Conservation (phyloP, 176 grass and related monocot genomes). For the Melocanna baccifera region DNA sequence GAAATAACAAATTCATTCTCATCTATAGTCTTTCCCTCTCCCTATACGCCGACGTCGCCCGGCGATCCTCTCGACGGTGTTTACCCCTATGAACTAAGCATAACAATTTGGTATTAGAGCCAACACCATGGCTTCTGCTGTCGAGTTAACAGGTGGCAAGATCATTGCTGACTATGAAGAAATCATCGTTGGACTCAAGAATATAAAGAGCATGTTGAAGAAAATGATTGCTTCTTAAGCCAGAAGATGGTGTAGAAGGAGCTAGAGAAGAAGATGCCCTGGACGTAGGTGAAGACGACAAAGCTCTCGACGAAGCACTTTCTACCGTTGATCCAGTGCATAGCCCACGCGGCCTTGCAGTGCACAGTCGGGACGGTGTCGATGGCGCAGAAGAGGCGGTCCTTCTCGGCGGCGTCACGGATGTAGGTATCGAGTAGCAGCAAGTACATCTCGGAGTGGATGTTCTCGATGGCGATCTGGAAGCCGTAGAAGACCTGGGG, state of each 20-base stretch:
- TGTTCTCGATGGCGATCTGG: conserved; percentile 97
- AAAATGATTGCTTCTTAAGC: conserved; percentile 99
- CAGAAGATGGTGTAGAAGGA: conserved; percentile 97
- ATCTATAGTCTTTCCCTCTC: no score
- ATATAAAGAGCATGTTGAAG: no score
- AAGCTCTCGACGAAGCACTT: conserved; percentile 78
- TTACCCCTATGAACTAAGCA: no score
- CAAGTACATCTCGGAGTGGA: conserved; percentile 96
- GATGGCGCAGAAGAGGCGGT: conserved; percentile 79
- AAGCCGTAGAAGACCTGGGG: conserved; percentile 89
- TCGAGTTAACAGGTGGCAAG: no score
- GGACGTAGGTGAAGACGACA: conserved; percentile 80
- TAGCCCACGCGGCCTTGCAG: conserved; percentile 79
- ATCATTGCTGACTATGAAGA: no score
- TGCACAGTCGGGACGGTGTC: conserved; percentile 64
- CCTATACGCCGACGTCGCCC: no score
- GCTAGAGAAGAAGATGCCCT: conserved; percentile 96
- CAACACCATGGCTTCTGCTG: no score
- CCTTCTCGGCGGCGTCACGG: conserved; percentile 63
- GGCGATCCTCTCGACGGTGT: no score
- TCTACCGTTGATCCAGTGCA: conserved; percentile 73
- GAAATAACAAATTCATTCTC: no score
- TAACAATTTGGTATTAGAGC: no score
- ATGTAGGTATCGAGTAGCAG: conserved; percentile 84
- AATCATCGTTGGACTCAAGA: no score